Evolutionary conservation across 164 flowering plant species (phyloP), one percentile per base, ranked within the genome.

Genomic region (Kingdonia uniflora): DNA sequence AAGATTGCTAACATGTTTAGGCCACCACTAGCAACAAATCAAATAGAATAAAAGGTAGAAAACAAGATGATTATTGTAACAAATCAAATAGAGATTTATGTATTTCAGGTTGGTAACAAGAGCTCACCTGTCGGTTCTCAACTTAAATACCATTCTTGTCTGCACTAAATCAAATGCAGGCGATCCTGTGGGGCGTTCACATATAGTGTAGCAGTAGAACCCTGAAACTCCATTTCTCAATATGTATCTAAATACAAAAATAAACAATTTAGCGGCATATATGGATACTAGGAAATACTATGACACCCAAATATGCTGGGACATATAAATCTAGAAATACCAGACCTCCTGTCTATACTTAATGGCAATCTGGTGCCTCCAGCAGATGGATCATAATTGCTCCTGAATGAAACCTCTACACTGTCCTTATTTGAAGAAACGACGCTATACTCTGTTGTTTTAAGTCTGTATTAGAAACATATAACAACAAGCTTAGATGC

Each of bases 391-490:
- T 66, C 55, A 25, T 58, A 81, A 6, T 52, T 65, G 2, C 58
- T 72, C 48, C 59, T 57, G 66, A 78, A 76, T n/a, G 81, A 81
- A 44, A 81, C 59, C 51, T 81, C 83, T 21, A 68, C 33, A 5
- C 35, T 40, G 20, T 74, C 70, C 1, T 71, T 58, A 25, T 44
- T 71, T 22, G 25, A 40, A 21, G 47, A 17, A 19, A 75, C 57
- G 12, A 73, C 65, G 17, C 60, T 71, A 49, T 65, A 78, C 0
- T 66, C 73, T 15, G 61, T 55, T 22, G 76, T 78, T 21, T 48
- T 58, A 6, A 78, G 17, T 57, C 83, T 81, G 74, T 6, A 21
- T 20, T 16, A n/a, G 19, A 13, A 47, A 8, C 15, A 0, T 20
- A 20, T 8, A 11, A 44, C 19, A 21, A 25, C 23, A 14, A 47